A percentile compares a stretch with the other conserved stretches of the same genome.
These are phyloP conservation scores for Malassezia slooffiae DNA, from an alignment of 1,284 basidiomycete genomes.

Conservation along the genomic window DNA sequence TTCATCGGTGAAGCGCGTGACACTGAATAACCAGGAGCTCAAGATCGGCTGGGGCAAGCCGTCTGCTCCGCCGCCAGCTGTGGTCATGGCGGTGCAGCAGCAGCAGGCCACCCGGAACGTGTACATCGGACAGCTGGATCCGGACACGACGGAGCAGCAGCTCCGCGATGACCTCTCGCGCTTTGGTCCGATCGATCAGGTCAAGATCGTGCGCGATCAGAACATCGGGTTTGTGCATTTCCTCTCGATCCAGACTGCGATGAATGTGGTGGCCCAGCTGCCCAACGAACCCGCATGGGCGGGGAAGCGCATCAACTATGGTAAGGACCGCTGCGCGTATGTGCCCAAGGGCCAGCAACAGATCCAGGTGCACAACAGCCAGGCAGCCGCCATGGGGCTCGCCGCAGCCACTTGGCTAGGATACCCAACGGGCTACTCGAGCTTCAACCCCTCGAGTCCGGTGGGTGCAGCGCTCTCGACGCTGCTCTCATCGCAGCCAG, in stretches of 20 bases:
- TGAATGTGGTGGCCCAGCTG: constrained; percentile 39
- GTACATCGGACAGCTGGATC: constrained; percentile 40
- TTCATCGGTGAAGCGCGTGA: constrained; percentile 41
- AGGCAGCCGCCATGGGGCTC: constrained; percentile 44
- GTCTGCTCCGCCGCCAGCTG: constrained; percentile 30
- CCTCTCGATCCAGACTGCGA: constrained; percentile 41
- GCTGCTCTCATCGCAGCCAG: too few relatives aligned
- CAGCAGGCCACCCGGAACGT: constrained; percentile 43
- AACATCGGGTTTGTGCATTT: constrained; percentile 46
- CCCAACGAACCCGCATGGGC: constrained; percentile 38
- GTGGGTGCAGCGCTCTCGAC: too few relatives aligned
- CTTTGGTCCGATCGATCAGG: constrained; percentile 45
- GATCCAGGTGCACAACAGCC: constrained; percentile 45
- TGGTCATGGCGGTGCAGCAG: constrained; percentile 43
- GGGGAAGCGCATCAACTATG: constrained; percentile 40
- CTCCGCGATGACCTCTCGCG: constrained; percentile 36
- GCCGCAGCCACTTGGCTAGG: constrained; percentile 43
- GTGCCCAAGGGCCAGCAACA: constrained; percentile 45
- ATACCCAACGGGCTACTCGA: constrained; percentile 29
- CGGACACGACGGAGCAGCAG: constrained; percentile 30
- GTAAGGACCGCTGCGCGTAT: constrained; percentile 45
- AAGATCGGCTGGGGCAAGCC: constrained; percentile 47
- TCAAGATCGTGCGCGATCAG: constrained; percentile 46
- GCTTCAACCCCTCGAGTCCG: neutral
- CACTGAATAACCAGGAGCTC: constrained; percentile 42